Percentiles rank a stretch among this genome's conserved stretches.
Conservation (phyloP, 2,329 filamentous ascomycete species). For the Didymellaceae sp. region DNA sequence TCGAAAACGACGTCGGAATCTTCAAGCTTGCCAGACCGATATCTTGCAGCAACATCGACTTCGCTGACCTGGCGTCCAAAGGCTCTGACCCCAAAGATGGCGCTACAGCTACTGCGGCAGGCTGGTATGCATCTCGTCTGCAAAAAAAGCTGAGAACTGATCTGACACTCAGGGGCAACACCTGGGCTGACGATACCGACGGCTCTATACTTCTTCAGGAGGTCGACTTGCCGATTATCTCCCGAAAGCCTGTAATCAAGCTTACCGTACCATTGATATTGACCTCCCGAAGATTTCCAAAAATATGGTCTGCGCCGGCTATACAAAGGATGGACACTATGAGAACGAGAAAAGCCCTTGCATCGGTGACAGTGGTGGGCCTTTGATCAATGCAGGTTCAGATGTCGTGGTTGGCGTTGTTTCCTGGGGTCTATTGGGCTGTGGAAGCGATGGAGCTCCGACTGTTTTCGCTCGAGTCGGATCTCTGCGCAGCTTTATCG, state of each 20-base stretch:
- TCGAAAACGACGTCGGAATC: slow-evolving; percentile 31
- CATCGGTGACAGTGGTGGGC: not conserved
- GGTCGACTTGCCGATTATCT: not conserved
- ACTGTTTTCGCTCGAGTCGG: not conserved
- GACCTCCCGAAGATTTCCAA: not conserved
- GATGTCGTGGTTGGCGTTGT: not conserved
- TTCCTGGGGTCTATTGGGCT: not conserved
- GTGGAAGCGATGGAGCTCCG: not conserved
- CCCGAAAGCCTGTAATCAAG: not conserved
- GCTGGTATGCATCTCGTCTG: slow-evolving; percentile 22
- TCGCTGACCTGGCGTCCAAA: slow-evolving; percentile 26
- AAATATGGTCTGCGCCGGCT: not conserved
- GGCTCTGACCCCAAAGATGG: slow-evolving; percentile 30
- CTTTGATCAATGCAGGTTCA: not conserved
- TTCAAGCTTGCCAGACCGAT: slow-evolving; percentile 30
- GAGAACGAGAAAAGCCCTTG: not conserved
- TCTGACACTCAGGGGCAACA: not conserved
- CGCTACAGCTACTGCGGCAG: slow-evolving; percentile 26
- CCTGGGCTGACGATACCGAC: not conserved
- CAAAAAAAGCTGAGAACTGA: not conserved
- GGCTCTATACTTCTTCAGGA: not conserved
- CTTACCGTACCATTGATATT: too few species aligned
- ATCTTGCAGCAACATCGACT: slow-evolving; percentile 26
- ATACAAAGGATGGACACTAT: not conserved
- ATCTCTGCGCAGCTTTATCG: not conserved